Evolutionary conservation across 164 flowering plant genomes (phyloP), one percentile per base, ranked within the genome.

Genomic region (Magnolia kwangsiensis): DNA sequence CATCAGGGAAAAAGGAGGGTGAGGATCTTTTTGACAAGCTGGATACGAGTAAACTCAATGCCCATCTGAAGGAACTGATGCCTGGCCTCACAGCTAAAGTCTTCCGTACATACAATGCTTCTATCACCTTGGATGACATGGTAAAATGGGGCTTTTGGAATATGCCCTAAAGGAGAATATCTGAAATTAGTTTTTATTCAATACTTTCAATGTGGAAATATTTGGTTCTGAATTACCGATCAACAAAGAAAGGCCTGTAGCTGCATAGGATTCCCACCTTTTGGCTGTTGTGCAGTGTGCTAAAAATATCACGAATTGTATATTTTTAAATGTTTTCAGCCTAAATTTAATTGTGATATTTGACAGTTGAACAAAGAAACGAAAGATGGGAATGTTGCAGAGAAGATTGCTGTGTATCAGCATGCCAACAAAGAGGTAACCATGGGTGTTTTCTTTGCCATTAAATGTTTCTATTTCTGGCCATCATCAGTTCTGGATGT

Each of bases 81-180:
- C 98, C 99, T 76, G 98, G 98, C 63, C 98, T 96, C 31, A 96
- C 98, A 19, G 99, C 99, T 49, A 96, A 96, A 87, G 99, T 94
- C 65, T 96, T 96, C 79, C 98, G 99, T 87, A 96, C 99, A 77
- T 96, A 89, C 79, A 96, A 96, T 87, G 99, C 99, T 24, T 96
- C 99, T 55, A 85, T 90, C 76, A 96, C 99, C n/a, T 84, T 96
- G 88, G 98, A 96, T 91, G 91, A 87, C 5, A 87, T 87, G 96
- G 99, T 96, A 86, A 68, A 65, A 37, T 45, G 24, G 58, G 37
- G 37, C 63, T 19, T 11, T 58, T 18, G 45, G 7, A 37, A 37
- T 37, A 37, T 37, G 45, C 59, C 8, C 27, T 5, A 6, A 63
- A 23, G 72, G 19, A 21, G 51, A 50, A 16, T 72, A 27, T 27